phyloP scores from a whole-genome alignment of 768 basidiomycete genomes.

The Auricularia sp. region DNA sequence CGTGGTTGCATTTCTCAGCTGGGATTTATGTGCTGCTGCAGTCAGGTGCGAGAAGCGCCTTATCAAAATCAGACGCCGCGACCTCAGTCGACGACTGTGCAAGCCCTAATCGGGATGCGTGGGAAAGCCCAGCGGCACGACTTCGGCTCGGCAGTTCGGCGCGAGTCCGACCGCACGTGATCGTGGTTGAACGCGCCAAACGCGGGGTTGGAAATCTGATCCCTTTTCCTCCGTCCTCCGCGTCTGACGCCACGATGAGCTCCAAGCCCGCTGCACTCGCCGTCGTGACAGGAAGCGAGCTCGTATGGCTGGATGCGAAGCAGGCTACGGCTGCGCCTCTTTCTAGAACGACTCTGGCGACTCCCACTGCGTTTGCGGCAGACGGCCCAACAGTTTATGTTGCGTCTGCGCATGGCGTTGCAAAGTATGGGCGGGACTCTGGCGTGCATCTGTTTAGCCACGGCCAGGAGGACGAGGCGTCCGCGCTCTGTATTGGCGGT shows the following conservation, averaged over 20 bases:
- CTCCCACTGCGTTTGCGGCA: neutral
- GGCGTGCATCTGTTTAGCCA: neutral
- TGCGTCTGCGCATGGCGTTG: neutral
- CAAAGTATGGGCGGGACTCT: neutral
- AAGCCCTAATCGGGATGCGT: neutral
- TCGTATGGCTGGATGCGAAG: neutral
- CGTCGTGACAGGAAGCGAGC: neutral
- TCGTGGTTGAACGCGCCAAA: no score
- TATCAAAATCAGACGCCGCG: neutral
- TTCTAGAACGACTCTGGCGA: neutral
- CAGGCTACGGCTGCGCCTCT: neutral
- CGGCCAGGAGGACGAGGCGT: neutral
- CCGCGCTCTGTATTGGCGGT: neutral
- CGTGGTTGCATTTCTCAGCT: neutral
- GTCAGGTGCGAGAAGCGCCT: neutral
- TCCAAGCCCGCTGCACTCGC: neutral
- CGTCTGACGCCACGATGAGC: neutral
- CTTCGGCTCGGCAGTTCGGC: no score
- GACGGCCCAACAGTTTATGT: neutral
- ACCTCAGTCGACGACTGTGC: neutral
- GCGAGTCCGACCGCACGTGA: no score
- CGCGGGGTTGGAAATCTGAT: no score
- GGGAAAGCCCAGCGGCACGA: neutral
- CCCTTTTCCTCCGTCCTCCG: neutral
- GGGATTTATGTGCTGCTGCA: neutral